Evolutionary conservation across 495 filamentous ascomycete species (phyloP).

Genomic region (Penicillium chermesinum): DNA sequence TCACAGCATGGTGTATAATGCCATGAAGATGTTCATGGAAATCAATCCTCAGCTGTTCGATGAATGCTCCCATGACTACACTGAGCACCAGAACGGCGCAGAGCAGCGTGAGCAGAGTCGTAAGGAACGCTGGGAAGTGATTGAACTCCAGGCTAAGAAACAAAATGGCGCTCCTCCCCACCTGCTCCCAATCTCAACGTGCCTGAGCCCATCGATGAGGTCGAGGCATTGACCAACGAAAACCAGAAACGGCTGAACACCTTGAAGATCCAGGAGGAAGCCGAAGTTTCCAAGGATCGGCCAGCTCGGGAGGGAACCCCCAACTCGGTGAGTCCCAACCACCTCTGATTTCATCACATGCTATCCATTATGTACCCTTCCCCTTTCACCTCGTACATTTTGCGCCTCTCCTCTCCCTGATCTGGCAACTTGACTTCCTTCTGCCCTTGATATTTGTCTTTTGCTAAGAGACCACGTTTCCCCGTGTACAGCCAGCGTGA

Average conservation of each 20-base stretch:
- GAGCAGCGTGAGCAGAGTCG: constrained; percentile 70
- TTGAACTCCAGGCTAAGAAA: constrained; percentile 68
- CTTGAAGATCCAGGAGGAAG: constrained; percentile 74
- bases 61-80: constrained; percentile 96
- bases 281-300: constrained; percentile 39
- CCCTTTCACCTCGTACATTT: constrained; percentile 7
- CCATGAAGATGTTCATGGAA: constrained; percentile 99
- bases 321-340: constrained; percentile 38
- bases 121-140: constrained; percentile 78
- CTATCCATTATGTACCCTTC: constrained; percentile 10
- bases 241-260: constrained; percentile 80
- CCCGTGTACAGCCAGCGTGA: constrained; percentile 42
- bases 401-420: constrained; percentile 7
- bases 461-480: constrained; percentile 41
- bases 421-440: constrained; percentile 11
- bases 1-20: constrained; percentile 99
- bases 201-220: constrained; percentile 60
- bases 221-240: constrained; percentile 71
- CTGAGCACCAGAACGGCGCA: constrained; percentile 89
- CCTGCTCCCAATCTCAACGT: constrained; percentile 39
- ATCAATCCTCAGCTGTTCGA: constrained; percentile 99
- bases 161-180: constrained; percentile 49
- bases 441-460: constrained; percentile 27
- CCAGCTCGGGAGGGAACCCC: constrained; percentile 40
- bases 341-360: constrained; percentile 23